Evolutionary conservation across 352 stramenopile species (phyloP), one percentile per base, ranked within the genome.

Genomic region (Globisporangium lucens): DNA sequence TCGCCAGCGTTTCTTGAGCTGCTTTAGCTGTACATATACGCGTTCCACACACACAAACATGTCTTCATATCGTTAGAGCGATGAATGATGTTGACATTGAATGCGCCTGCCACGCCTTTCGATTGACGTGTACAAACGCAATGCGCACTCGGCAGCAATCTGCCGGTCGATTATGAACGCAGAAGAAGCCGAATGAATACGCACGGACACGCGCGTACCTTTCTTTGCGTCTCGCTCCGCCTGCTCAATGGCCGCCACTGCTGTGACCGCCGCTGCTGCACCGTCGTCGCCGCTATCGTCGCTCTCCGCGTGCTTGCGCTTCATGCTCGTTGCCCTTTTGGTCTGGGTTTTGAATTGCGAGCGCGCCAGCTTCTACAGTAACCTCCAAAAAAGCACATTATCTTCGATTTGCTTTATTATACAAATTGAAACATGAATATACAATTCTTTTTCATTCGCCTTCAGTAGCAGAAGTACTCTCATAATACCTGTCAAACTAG

Each of bases 241-340:
- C n/a, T 55, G n/a, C 20, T 55, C n/a, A 61, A 46, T 35, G 56
- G 33, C n/a, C 59, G 38, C 49, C 22, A 55, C 22, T 36, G 41
- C 51, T 55, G 61, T 52, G 55, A 41, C 46, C 10, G 35, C 49
- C 1, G 53, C 60, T 27, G 55, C 30, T 43, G 36, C 65, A 24
- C 3, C 12, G 17, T 52, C 38, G 17, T 43, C 41, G 15, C 22
- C 51, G 6, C 24, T 15, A 9, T n/a, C 62, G 52, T 27, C 52
- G n/a, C 36, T 24, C n/a, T 55, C 51, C 3, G 4, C 59, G 46
- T 78, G 75, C 73, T 82, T 90, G 62, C 78, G 66, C 38, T 61
- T 61, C 43, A 67, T 64, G 47, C 36, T 41, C 5, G 10, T 55
- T 43, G 20, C 12, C 5, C 51, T 57, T 60, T 41, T 38, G 35